These are phyloP conservation scores for Nannochloropsis salina DNA, from an alignment of 108 stramenopile genomes.

Conservation along the genomic window DNA sequence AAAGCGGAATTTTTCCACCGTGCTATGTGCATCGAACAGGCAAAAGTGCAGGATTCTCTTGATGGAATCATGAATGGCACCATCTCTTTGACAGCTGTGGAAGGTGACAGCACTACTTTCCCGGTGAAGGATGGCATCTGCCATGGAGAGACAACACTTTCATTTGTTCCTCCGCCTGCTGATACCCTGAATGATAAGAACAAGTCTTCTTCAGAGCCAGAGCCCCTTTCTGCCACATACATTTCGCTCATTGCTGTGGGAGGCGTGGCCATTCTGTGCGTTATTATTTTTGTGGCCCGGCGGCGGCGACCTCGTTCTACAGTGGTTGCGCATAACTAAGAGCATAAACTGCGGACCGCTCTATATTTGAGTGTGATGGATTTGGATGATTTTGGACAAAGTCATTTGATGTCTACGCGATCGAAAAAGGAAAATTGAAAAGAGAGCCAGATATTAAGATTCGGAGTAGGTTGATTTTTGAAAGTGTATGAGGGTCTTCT, in stretches of 20 bases:
- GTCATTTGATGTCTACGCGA: too few species aligned
- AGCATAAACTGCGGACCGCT: too few species aligned
- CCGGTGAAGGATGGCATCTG: background rate
- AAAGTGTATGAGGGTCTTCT: too few species aligned
- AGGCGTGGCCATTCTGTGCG: background rate
- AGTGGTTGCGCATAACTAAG: too few species aligned
- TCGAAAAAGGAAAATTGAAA: too few species aligned
- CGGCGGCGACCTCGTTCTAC: background rate
- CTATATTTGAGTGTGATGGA: too few species aligned
- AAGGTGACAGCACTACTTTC: background rate
- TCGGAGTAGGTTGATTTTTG: too few species aligned
- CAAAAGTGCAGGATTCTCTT: conserved; percentile 9
- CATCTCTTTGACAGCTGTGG: background rate
- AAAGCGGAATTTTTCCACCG: too few species aligned
- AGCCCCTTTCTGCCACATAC: background rate
- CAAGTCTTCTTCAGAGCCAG: background rate
- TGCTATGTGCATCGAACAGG: background rate
- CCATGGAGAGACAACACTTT: background rate
- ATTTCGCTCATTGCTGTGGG: background rate
- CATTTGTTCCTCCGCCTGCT: background rate
- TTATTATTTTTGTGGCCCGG: background rate
- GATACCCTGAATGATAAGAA: background rate
- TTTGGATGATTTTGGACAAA: too few species aligned
- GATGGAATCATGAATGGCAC: background rate
- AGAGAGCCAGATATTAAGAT: too few species aligned